Evolutionary conservation across 2,329 filamentous ascomycete genomes (phyloP), one percentile per base, ranked within the genome.

Genomic region (Sclerotiophoma versabilis): DNA sequence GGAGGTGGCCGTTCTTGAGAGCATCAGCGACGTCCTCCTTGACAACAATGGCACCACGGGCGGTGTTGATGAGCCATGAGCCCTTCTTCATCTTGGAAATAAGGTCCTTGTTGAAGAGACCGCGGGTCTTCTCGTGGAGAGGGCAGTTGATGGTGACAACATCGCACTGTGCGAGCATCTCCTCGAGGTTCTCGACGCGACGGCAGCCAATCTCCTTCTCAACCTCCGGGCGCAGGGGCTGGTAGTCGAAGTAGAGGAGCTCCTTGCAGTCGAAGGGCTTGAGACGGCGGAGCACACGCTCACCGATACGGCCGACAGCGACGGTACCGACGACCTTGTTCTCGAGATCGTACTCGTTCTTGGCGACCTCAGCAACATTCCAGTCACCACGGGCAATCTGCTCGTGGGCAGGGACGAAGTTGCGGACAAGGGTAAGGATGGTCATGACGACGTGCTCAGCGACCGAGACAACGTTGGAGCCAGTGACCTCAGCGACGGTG

Each of bases 401-500:
- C 84, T 98, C 93, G 82, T 98, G 95, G 48, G 95, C 93, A 65
- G 95, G 95, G 48, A 96, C 92, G 75, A 97, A 99, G 89, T 99
- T 99, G 82, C 95, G 93, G 77, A 98, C 89, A 48, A 99, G 89
- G 63, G 88, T 79, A 46, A 99, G 90, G 79, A 98, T 98, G 77
- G 95, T 99, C 95, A 99, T 98, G 81, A 99, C 81, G 69, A 99
- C 95, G 82, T 99, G 95, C 86, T 99, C 95, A 57, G 95, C 95
- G 62, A 99, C 95, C 45, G 95, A 98, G 70, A 97, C 93, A 70
- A 99, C 95, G 78, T 99, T 99, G 81, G 90, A 96, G 75, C 95
- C 95, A 9, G 95, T 99, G 64, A 99, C 95, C 80, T 99, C 95
- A 62, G 92, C 93, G 59, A 99, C 95, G 68, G 93, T 99, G 81